Percentiles rank a stretch among this genome's conserved stretches.
These are phyloP conservation scores for Metarhizium rileyi DNA, from an alignment of 2,329 filamentous ascomycete species.

Conservation along the genomic window DNA sequence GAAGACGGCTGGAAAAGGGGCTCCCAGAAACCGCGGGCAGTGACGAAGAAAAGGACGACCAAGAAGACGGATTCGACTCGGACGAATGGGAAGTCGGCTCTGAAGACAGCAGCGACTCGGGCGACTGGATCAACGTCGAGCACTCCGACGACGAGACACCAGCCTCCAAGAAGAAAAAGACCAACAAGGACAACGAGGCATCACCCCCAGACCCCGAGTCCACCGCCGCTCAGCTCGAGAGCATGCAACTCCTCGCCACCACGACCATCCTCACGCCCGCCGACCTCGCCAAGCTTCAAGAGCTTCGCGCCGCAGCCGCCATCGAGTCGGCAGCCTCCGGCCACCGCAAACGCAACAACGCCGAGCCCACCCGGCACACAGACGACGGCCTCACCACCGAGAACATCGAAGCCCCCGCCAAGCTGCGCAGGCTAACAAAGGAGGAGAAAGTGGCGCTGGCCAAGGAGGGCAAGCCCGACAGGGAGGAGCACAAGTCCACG, in stretches of 20 bases:
- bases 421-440: conserved; percentile 74
- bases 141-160: conserved; percentile 72
- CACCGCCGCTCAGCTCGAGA: conserved; percentile 34
- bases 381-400: conserved; percentile 87
- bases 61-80: conserved; percentile 45
- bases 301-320: conserved; percentile 66
- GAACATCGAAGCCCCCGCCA: conserved; percentile 80
- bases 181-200: conserved; percentile 16
- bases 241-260: conserved; percentile 70
- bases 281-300: conserved; percentile 87
- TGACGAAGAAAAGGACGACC: conserved; percentile 51
- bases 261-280: conserved; percentile 91
- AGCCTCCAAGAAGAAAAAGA: conserved; percentile 37
- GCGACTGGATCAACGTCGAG: conserved; percentile 88
- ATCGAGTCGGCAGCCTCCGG: conserved; percentile 53
- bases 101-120: conserved; percentile 57
- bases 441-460: conserved; percentile 81
- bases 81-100: conserved; percentile 54
- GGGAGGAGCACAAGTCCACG: conserved; percentile 74
- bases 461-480: conserved; percentile 68
- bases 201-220: conserved; percentile 25
- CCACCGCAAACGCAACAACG: conserved; percentile 36
- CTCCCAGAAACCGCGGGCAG: conserved; percentile 52
- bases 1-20: conserved; percentile 60
- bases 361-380: conserved; percentile 49